phyloP scores from a whole-genome alignment of 805 yeast genomes.

The Clavispora vitiphila region DNA sequence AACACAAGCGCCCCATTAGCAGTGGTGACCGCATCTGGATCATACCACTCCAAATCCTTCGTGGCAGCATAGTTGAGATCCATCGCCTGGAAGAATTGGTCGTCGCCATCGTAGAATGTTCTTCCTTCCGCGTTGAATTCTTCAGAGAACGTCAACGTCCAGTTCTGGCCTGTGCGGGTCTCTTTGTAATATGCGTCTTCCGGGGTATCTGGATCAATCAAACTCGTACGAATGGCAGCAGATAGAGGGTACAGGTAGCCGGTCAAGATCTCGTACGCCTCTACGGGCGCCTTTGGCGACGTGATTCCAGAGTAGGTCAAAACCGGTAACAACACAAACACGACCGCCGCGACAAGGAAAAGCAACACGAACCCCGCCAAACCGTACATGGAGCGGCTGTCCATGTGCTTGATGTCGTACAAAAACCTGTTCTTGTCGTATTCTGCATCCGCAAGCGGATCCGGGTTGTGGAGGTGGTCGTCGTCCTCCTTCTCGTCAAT shows the following conservation, averaged over 20 bases:
- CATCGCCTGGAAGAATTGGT: slow-evolving; percentile 85
- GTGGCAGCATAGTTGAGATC: slow-evolving; percentile 86
- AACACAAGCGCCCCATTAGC: slow-evolving; percentile 64
- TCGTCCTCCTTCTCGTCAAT: slow-evolving; percentile 94
- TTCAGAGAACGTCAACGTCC: slow-evolving; percentile 83
- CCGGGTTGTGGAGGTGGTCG: slow-evolving; percentile 93
- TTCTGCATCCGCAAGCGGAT: slow-evolving; percentile 86
- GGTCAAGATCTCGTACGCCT: slow-evolving; percentile 43
- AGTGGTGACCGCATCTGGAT: slow-evolving; percentile 84
- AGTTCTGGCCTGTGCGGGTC: slow-evolving; percentile 27
- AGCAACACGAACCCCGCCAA: slow-evolving; percentile 53
- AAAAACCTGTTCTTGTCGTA: slow-evolving; percentile 66
- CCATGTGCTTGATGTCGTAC: slow-evolving; percentile 63
- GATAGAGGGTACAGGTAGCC: slow-evolving; percentile 54
- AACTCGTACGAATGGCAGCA: slow-evolving; percentile 52
- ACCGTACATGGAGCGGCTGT: slow-evolving; percentile 57
- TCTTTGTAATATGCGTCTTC: slow-evolving; percentile 41
- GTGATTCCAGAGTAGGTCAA: slow-evolving; percentile 74
- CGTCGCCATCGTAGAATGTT: slow-evolving; percentile 86
- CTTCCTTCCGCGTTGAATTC: slow-evolving; percentile 89
- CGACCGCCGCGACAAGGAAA: slow-evolving; percentile 44
- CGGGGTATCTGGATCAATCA: slow-evolving; percentile 75
- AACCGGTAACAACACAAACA: slow-evolving; percentile 74
- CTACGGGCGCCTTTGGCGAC: slow-evolving; percentile 17
- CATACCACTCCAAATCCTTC: slow-evolving; percentile 89